Conservation (phyloP, 306 rosid genomes). For the Vigna reflexopilosa region DNA sequence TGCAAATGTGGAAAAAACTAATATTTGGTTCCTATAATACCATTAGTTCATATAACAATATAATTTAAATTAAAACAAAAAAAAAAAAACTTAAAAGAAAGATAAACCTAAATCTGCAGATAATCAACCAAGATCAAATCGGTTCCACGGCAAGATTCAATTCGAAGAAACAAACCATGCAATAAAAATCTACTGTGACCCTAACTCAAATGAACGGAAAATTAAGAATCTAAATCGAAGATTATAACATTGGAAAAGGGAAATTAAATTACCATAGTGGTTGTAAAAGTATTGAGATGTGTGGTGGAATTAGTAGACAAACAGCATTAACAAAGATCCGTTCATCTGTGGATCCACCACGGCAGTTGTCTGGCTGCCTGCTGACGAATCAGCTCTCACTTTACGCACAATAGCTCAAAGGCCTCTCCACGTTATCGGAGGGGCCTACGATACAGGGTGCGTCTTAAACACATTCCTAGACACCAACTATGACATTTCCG, state of each 20-base stretch:
- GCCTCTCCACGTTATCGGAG: conserved; percentile 36
- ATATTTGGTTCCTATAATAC: too few relatives aligned
- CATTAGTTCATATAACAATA: too few relatives aligned
- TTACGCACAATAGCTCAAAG: conserved; percentile 46
- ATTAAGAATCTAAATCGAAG: too few relatives aligned
- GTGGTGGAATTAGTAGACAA: conserved; percentile 53
- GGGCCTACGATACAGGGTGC: conserved; percentile 48
- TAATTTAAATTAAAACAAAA: too few relatives aligned
- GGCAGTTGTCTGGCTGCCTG: conserved; percentile 64
- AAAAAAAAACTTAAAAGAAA: too few relatives aligned
- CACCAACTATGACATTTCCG: background rate
- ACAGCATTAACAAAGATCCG: conserved; percentile 18
- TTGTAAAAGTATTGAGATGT: conserved; percentile 2
- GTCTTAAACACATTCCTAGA: background rate
- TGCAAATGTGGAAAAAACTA: too few relatives aligned
- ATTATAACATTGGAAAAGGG: too few relatives aligned
- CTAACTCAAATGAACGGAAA: too few relatives aligned
- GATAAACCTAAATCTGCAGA: background rate
- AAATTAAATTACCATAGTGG: background rate
- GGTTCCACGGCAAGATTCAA: background rate
- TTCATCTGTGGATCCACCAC: conserved; percentile 58
- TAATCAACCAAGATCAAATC: background rate
- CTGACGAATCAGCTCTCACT: conserved; percentile 51
- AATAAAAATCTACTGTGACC: too few relatives aligned
- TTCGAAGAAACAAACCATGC: too few relatives aligned